A percentile compares a stretch with the other conserved stretches of the same genome.
Evolutionary conservation across 768 basidiomycete species (phyloP).

Genomic region (Phallus indusiatus): DNA sequence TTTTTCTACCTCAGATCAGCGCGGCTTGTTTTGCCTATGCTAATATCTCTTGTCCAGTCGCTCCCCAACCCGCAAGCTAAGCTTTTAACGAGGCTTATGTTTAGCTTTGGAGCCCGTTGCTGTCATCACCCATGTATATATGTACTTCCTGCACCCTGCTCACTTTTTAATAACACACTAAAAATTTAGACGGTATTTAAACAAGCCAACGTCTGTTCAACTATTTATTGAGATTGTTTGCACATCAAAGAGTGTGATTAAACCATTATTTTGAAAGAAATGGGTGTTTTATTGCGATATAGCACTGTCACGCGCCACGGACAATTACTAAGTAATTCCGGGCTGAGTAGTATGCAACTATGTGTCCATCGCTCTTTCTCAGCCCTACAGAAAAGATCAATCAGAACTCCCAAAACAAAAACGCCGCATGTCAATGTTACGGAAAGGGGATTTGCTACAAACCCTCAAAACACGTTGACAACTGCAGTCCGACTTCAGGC

Average conservation of each 20-base stretch:
- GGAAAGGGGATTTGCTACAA: background rate
- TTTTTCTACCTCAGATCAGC: slow-evolving; percentile 13
- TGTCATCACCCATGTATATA: background rate
- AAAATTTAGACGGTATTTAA: background rate
- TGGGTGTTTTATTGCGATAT: too few relatives aligned
- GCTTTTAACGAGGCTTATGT: background rate
- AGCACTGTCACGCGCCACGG: too few relatives aligned
- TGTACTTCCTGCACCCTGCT: background rate
- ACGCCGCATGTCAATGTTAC: background rate
- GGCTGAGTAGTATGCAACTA: too few relatives aligned
- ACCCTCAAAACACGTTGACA: background rate
- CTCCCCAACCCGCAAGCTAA: background rate
- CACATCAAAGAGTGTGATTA: too few relatives aligned
- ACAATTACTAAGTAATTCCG: too few relatives aligned
- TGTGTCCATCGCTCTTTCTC: background rate
- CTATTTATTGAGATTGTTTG: too few relatives aligned
- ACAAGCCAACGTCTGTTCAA: too few relatives aligned
- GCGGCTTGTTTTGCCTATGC: background rate
- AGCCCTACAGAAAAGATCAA: background rate
- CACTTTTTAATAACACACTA: background rate
- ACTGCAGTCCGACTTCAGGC: background rate
- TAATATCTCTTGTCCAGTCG: background rate
- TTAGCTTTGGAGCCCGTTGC: background rate
- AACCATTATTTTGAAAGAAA: too few relatives aligned
- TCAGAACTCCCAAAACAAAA: background rate